These are phyloP conservation scores for Ogataea chonburiensis DNA, from an alignment of 805 yeast species.

Conservation along the genomic window DNA sequence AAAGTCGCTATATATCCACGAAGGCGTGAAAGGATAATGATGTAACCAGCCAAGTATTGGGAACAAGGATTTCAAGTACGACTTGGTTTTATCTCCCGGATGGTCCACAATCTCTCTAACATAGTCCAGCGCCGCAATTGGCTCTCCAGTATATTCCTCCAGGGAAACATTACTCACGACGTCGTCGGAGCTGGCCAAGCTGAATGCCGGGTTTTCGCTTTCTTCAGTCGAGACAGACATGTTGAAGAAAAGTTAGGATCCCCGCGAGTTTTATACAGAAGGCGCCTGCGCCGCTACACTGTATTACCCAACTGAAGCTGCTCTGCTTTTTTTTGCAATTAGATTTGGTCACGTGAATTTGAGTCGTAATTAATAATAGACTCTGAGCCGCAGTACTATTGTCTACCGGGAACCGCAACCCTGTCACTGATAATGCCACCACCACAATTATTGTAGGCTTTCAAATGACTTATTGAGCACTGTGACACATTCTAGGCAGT, in stretches of 20 bases:
- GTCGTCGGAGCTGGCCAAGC: constrained; percentile 6
- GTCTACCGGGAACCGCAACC: constrained; percentile 1
- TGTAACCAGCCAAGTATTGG: constrained; percentile 84
- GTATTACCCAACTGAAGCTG: constrained; percentile 1
- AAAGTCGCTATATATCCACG: constrained; percentile 78
- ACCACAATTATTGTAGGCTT: constrained; percentile 7
- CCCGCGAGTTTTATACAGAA: constrained; percentile 1
- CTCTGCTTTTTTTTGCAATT: constrained; percentile 7
- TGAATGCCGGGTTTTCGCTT: constrained; percentile 1
- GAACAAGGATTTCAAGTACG: constrained; percentile 63
- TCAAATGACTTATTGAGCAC: constrained; percentile 44
- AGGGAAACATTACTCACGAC: constrained; percentile 8
- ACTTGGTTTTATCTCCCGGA: constrained; percentile 40
- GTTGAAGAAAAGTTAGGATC: not conserved
- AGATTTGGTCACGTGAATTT: constrained; percentile 20
- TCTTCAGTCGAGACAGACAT: constrained; percentile 1
- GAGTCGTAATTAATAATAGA: constrained; percentile 5
- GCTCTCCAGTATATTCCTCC: constrained; percentile 26
- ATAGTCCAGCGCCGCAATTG: constrained; percentile 30
- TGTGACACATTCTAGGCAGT: constrained; percentile 49
- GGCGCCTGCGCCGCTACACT: not conserved
- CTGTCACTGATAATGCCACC: constrained; percentile 13
- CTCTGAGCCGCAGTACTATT: constrained; percentile 8
- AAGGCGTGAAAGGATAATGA: constrained; percentile 62
- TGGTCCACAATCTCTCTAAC: constrained; percentile 29